Evolutionary conservation across 2,329 filamentous ascomycete genomes (phyloP).

Genomic region (Pseudogymnoascus sp.): DNA sequence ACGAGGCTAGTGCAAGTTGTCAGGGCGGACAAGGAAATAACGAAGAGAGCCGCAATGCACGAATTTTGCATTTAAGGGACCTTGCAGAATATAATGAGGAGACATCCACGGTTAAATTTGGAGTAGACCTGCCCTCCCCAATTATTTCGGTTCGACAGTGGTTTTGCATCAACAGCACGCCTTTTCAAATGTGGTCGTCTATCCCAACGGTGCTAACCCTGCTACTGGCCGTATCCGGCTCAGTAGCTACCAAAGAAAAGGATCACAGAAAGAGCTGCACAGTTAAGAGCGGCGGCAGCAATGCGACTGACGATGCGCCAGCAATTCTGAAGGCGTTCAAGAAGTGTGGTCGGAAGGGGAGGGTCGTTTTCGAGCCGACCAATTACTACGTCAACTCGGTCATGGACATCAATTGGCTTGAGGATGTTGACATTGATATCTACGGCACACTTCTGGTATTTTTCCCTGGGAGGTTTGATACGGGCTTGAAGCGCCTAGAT

Average conservation of each 20-base stretch:
- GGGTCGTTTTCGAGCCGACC: conserved; percentile 34
- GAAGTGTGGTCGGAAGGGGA: conserved; percentile 34
- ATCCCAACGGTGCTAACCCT: background rate
- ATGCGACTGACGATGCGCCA: conserved; percentile 33
- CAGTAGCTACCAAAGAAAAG: conserved; percentile 25
- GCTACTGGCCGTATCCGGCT: background rate
- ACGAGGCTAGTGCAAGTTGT: background rate
- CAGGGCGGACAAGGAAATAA: background rate
- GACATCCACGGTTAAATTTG: background rate
- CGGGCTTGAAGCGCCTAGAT: background rate
- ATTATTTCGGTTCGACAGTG: background rate
- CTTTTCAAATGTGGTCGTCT: background rate
- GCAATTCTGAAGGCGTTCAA: conserved; percentile 36
- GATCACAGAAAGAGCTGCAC: conserved; percentile 11
- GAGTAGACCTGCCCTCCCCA: background rate
- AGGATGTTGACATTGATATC: conserved; percentile 37
- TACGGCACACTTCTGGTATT: conserved; percentile 9
- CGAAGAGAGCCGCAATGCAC: background rate
- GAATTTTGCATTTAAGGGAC: background rate
- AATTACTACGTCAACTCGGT: conserved; percentile 39
- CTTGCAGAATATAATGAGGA: background rate
- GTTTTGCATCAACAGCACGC: background rate
- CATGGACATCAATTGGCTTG: conserved; percentile 37
- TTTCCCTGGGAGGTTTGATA: background rate
- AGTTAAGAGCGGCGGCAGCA: conserved; percentile 13